Conservation (phyloP, 2,329 filamentous ascomycete genomes). For the Graphiopsis chlorocephala region DNA sequence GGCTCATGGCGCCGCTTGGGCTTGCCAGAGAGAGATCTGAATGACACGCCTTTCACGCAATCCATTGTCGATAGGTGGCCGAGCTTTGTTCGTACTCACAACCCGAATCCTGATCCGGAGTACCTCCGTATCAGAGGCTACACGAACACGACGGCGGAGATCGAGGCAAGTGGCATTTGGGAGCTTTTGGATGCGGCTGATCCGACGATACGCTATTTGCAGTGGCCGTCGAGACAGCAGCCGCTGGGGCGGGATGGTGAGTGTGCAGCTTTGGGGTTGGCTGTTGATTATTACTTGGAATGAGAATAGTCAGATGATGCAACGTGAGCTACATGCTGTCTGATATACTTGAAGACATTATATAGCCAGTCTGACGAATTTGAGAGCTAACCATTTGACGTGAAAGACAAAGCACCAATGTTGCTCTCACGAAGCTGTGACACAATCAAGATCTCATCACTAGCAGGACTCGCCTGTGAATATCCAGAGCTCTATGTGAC, state of each 20-base stretch:
- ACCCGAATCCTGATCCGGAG: background rate
- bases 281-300: background rate
- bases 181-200: background rate
- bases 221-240: background rate
- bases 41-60: background rate
- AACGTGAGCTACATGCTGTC: no score
- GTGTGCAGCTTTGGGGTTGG: background rate
- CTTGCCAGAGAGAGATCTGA: background rate
- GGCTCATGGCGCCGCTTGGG: background rate
- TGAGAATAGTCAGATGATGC: background rate
- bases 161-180: background rate
- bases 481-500: no score
- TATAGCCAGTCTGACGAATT: no score
- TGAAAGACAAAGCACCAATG: no score
- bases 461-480: no score
- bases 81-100: background rate
- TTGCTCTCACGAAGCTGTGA: no score
- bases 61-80: background rate
- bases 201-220: background rate
- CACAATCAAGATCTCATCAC: no score
- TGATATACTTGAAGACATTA: no score
- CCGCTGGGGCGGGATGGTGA: background rate
- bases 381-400: no score
- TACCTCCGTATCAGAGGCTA: background rate
- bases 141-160: background rate